These are phyloP conservation scores for Geosmithia morbida DNA, from an alignment of 2,329 filamentous ascomycete genomes.

Conservation along the genomic window DNA sequence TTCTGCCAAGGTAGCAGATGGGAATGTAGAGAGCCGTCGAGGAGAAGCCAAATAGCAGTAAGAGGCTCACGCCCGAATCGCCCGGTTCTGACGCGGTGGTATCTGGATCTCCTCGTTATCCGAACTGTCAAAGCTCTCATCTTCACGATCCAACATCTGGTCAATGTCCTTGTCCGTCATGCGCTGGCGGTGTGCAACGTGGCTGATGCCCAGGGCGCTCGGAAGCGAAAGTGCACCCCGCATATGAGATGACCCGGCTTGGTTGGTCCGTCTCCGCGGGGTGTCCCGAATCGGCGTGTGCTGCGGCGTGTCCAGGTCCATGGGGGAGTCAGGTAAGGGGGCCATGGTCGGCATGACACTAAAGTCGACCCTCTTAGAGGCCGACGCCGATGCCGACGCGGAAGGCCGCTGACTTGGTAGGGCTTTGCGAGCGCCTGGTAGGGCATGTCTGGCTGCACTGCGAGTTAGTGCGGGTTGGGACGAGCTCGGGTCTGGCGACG, in stretches of 20 bases:
- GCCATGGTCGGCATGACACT: conserved; percentile 27
- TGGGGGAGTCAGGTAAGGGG: conserved; percentile 23
- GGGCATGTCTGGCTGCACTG: conserved; percentile 13
- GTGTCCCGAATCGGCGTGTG: conserved; percentile 15
- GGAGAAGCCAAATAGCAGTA: not conserved
- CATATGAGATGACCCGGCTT: conserved; percentile 13
- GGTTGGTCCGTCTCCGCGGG: conserved; percentile 26
- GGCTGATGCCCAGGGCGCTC: conserved; percentile 28
- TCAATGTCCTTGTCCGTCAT: conserved; percentile 43
- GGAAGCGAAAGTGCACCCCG: conserved; percentile 31
- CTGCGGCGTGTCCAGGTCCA: conserved; percentile 29
- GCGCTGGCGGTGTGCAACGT: conserved; percentile 3
- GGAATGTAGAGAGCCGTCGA: no score
- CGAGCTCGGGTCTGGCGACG: conserved; percentile 15
- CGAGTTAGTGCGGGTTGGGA: conserved; percentile 5
- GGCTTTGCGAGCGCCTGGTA: conserved; percentile 37
- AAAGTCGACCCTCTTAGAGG: conserved; percentile 28
- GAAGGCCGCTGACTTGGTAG: conserved; percentile 33
- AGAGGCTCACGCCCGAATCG: not conserved
- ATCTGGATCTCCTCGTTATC: conserved; percentile 43
- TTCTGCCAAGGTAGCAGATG: no score
- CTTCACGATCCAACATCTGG: conserved; percentile 39
- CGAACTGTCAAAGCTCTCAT: conserved; percentile 38
- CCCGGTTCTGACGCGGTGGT: conserved; percentile 16
- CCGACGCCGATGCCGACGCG: conserved; percentile 10